Percentiles rank a stretch among this genome's conserved stretches.
Conservation (phyloP, 2,329 filamentous ascomycete genomes). For the Fusarium fracticaudum region DNA sequence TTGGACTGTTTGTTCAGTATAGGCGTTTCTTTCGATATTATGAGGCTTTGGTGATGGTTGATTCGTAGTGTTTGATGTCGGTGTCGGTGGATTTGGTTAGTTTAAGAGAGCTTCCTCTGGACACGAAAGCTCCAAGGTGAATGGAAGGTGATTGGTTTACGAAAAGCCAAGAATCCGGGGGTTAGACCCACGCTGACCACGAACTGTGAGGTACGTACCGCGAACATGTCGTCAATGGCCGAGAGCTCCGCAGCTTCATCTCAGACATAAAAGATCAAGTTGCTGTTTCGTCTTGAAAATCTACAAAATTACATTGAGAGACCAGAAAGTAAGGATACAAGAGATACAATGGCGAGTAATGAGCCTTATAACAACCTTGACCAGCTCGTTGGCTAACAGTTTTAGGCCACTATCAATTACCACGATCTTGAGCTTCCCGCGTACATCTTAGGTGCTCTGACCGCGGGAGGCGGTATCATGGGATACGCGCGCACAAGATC, state of each 20-base stretch:
- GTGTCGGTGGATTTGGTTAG: conserved; percentile 16
- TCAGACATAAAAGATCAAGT: background rate
- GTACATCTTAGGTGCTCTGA: conserved; percentile 81
- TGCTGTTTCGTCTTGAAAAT: background rate
- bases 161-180: conserved; percentile 15
- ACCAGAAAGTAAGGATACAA: background rate
- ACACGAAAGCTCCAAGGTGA: conserved; percentile 51
- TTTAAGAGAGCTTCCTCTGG: conserved; percentile 41
- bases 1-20: conserved; percentile 1
- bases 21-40: conserved; percentile 3
- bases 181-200: conserved; percentile 1
- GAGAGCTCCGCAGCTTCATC: conserved; percentile 9
- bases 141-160: conserved; percentile 46
- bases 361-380: background rate
- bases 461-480: conserved; percentile 85
- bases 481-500: conserved; percentile 89
- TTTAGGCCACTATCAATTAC: conserved; percentile 24
- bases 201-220: conserved; percentile 2
- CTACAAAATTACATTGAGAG: background rate
- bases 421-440: conserved; percentile 65
- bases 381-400: background rate
- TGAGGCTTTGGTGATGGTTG: conserved; percentile 12
- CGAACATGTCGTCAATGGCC: conserved; percentile 30
- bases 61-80: conserved; percentile 12
- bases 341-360: conserved; percentile 16